These are phyloP conservation scores for Trichoderma hamatum DNA, from an alignment of 2,329 filamentous ascomycete species.

Conservation along the genomic window DNA sequence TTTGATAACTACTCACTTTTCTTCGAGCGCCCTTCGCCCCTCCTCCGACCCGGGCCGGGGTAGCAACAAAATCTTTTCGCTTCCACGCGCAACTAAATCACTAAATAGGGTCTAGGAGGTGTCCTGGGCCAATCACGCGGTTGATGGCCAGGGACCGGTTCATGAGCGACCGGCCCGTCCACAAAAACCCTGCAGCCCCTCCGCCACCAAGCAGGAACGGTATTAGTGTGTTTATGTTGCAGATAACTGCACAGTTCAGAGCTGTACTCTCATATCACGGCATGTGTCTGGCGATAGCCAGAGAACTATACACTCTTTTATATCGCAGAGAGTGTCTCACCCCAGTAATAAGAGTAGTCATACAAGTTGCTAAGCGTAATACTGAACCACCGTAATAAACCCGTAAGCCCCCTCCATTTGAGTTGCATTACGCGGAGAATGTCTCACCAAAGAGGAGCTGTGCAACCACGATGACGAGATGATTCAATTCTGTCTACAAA, in stretches of 20 bases:
- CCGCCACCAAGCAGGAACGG: slow-evolving; percentile 20
- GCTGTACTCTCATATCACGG: not conserved
- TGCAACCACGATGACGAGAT: not conserved
- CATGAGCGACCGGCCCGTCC: slow-evolving; percentile 21
- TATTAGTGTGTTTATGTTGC: not conserved
- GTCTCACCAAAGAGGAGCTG: not conserved
- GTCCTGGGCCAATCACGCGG: slow-evolving; percentile 1
- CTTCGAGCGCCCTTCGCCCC: not conserved
- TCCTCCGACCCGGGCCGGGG: slow-evolving; percentile 8
- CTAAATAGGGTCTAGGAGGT: not conserved
- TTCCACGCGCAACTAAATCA: not conserved
- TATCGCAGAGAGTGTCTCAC: not conserved
- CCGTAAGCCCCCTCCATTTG: not conserved
- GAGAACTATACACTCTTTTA: not conserved
- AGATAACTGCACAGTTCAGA: not conserved
- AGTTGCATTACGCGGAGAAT: not conserved
- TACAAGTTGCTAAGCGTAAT: not conserved
- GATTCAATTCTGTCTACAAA: not conserved
- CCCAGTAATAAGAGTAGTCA: not conserved
- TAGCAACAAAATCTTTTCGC: slow-evolving; percentile 11
- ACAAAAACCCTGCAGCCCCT: slow-evolving; percentile 18
- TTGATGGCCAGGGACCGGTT: not conserved
- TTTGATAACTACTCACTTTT: not conserved
- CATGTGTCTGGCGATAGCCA: no score
- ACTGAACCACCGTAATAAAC: not conserved